A percentile compares a stretch with the other conserved stretches of the same genome.
These are phyloP conservation scores for Ochetophila trinervis DNA, from an alignment of 306 rosid genomes.

Conservation along the genomic window DNA sequence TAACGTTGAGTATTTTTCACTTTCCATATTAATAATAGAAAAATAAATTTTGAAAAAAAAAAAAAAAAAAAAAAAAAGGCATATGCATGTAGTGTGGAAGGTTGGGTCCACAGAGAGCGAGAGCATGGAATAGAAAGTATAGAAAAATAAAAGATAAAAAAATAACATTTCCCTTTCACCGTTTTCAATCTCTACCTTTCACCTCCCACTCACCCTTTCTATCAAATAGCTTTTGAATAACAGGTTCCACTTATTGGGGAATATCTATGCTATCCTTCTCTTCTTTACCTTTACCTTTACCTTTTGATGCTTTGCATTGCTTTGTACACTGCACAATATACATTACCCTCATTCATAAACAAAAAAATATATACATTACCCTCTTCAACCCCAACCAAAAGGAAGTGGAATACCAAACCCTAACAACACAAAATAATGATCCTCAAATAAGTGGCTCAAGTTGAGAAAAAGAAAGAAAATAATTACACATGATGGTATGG, in stretches of 20 bases:
- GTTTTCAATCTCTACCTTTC: conserved; percentile 39
- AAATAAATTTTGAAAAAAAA: conserved; percentile 7
- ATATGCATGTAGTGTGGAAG: conserved; percentile 35
- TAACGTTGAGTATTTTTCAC: background rate
- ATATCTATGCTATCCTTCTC: conserved; percentile 33
- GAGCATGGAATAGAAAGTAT: conserved; percentile 33
- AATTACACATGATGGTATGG: background rate
- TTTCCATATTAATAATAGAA: conserved; percentile 6
- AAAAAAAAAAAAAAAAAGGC: conserved; percentile 7
- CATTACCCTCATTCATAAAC: conserved; percentile 5
- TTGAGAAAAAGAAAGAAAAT: background rate
- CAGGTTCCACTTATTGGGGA: conserved; percentile 59
- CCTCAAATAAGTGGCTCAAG: background rate
- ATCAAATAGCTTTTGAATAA: conserved; percentile 39
- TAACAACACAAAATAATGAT: background rate
- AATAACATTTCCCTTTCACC: conserved; percentile 42
- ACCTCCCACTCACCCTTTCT: conserved; percentile 12
- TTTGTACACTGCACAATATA: conserved; percentile 22
- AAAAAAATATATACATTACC: background rate
- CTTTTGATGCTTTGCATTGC: conserved; percentile 30
- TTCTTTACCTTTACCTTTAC: too few relatives aligned
- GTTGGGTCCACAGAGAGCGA: conserved; percentile 28
- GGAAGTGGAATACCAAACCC: background rate
- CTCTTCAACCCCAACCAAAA: conserved; percentile 13
- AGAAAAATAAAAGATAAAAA: conserved; percentile 15